phyloP scores from a whole-genome alignment of 176 grass and related monocot genomes.

The Bromus sterilis region DNA sequence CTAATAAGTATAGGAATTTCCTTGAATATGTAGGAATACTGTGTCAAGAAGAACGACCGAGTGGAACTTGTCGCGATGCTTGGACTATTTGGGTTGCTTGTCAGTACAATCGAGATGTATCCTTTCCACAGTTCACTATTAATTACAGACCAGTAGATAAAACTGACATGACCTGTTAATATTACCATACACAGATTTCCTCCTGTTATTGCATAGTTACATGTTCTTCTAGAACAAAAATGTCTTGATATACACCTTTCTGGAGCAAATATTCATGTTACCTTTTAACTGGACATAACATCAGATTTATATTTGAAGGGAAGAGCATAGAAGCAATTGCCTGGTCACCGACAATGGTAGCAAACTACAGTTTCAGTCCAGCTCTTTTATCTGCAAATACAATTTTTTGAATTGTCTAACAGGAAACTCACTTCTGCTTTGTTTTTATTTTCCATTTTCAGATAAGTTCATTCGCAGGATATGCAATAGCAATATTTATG shows the following conservation, averaged over 20 bases:
- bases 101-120: conserved; percentile 66
- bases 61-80: conserved; percentile 73
- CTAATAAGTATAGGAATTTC: not conserved
- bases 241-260: too few relatives aligned
- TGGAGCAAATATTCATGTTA: not conserved
- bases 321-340: conserved; percentile 40
- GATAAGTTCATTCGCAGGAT: conserved; percentile 41
- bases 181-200: not conserved
- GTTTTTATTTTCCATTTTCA: not conserved
- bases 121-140: conserved; percentile 13
- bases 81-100: conserved; percentile 49
- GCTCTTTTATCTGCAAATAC: not conserved
- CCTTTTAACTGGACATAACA: conserved; percentile 9
- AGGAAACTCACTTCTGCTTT: conserved; percentile 15
- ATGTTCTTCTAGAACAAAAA: too few relatives aligned
- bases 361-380: not conserved
- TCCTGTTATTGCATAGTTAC: not conserved
- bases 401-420: not conserved
- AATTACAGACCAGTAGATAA: not conserved
- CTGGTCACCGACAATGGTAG: conserved; percentile 53
- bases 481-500: conserved; percentile 10
- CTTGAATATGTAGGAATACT: conserved; percentile 45
- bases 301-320: conserved; percentile 50
- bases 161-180: not conserved
- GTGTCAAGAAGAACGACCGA: conserved; percentile 62